Base-by-base conservation (phyloP, 2,329 filamentous ascomycete species). In the Colletotrichum gloeosporioides region DNA sequence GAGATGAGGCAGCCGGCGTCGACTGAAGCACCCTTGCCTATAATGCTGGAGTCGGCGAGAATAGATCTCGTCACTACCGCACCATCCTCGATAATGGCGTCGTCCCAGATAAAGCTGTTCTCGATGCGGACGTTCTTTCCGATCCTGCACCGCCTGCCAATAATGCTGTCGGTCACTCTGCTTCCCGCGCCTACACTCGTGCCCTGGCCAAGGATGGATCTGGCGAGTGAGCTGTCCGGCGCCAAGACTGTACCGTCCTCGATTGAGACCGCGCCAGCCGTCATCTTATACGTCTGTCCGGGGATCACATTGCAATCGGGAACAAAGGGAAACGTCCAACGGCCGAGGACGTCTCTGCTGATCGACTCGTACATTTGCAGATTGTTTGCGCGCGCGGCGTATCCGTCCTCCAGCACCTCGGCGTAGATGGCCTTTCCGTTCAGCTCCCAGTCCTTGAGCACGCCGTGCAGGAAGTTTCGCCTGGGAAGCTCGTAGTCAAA, bases 401-500 rank as follows among this genome's bases (percentile, higher is more conserved):
- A 99, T 75, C 95, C 92, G 68, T 96, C 92, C 44, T 92, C 91
- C 61, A 98, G 88, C 78, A 99, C 93, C 80, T 99, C 94, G 4
- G 95, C 94, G 83, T 98, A 96, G 69, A 99, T 95, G n/a, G 95
- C 96, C 87, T 99, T 98, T 75, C 96, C 96, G 84, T 99, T 99
- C 73, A 99, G 89, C 83, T 99, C 97, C 87, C 95, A 98, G 83
- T 99, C 97, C 86, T 98, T 98, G 70, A 99, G 87, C 2, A 99
- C 96, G 75, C 96, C 96, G 82, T 96, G 95, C 44, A 99, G 86
- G 81, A 98, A 98, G 81, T 98, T 95, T 80, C 93, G 94, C 71
- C 96, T 92, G 2, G 96, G 95, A 9, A 96, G 90, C 83, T 98
- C 96, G 84, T 98, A 99, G 84, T 99, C 96, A 81, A 99, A 99